Conservation (phyloP, 257 asterid species). For the Prunella vulgaris region DNA sequence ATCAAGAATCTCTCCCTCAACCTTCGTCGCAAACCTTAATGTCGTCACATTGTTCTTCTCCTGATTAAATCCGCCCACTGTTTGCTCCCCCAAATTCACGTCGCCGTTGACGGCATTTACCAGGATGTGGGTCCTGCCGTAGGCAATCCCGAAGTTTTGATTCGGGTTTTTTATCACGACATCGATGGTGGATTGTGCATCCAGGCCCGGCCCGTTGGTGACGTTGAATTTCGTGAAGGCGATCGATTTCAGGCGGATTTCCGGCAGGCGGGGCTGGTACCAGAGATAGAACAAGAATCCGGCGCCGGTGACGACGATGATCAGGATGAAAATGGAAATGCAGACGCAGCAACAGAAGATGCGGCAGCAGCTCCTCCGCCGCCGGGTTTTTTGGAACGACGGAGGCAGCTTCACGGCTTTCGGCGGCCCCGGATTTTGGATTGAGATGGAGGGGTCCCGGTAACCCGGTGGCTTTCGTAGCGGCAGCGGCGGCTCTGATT, state of each 20-base stretch:
- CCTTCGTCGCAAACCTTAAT: slow-evolving; percentile 17
- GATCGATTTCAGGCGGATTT: slow-evolving; percentile 30
- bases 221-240: slow-evolving; percentile 28
- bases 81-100: slow-evolving; percentile 26
- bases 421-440: slow-evolving; percentile 18
- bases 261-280: slow-evolving; percentile 47
- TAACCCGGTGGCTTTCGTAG: slow-evolving; percentile 55
- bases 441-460: slow-evolving; percentile 41
- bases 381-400: slow-evolving; percentile 16
- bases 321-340: slow-evolving; percentile 10
- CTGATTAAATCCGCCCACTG: slow-evolving; percentile 28
- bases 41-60: slow-evolving; percentile 21
- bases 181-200: slow-evolving; percentile 17
- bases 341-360: slow-evolving; percentile 31
- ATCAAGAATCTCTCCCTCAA: slow-evolving; percentile 4
- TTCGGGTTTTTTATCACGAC: slow-evolving; percentile 38
- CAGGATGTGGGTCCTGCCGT: slow-evolving; percentile 20
- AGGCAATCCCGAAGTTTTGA: slow-evolving; percentile 26
- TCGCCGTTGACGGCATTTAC: slow-evolving; percentile 16
- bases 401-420: slow-evolving; percentile 28
- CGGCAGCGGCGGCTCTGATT: slow-evolving; percentile 33
- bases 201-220: slow-evolving; percentile 26
- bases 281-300: slow-evolving; percentile 32
- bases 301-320: slow-evolving; percentile 20
- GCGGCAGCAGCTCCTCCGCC: slow-evolving; percentile 31